Evolutionary conservation across 768 basidiomycete species (phyloP).

Genomic region (Solioccasus polychromus): DNA sequence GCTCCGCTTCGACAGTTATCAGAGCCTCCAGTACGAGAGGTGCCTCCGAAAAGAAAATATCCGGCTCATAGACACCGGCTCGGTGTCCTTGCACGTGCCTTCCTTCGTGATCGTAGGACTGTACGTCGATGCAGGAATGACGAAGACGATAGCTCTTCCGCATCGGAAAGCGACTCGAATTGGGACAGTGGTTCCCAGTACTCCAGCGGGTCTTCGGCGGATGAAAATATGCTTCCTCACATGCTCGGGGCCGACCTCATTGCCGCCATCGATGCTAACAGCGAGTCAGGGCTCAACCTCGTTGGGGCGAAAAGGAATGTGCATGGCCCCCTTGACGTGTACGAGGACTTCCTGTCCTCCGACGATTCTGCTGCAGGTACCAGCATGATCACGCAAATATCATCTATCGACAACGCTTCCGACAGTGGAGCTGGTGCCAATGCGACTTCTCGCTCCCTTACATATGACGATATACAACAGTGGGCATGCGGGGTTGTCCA

Average conservation of each 20-base stretch:
- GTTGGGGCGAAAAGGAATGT: neutral
- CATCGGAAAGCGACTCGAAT: too few species aligned
- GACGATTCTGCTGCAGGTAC: conserved; percentile 18
- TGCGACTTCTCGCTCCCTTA: conserved; percentile 13
- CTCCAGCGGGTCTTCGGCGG: conserved; percentile 20
- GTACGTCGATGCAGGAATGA: neutral
- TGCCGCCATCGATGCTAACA: conserved; percentile 27
- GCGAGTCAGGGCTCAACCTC: conserved; percentile 22
- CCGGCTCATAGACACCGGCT: conserved; percentile 3
- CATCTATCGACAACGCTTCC: conserved; percentile 11
- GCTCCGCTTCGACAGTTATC: neutral
- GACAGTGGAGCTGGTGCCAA: conserved; percentile 7
- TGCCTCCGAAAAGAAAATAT: neutral
- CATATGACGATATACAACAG: conserved; percentile 23
- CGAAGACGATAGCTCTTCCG: conserved; percentile 2
- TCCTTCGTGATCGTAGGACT: conserved; percentile 18
- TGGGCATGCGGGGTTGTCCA: conserved; percentile 27
- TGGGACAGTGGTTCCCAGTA: conserved; percentile 17
- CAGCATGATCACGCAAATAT: conserved; percentile 21
- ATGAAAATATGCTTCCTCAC: conserved; percentile 20
- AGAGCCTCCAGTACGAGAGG: neutral
- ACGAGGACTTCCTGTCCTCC: conserved; percentile 10
- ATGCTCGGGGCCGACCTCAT: conserved; percentile 28
- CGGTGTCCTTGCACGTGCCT: conserved; percentile 21
- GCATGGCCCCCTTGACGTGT: neutral